A percentile compares a stretch with the other conserved stretches of the same genome.
phyloP scores from a whole-genome alignment of 768 basidiomycete genomes.

The Russula earlei region DNA sequence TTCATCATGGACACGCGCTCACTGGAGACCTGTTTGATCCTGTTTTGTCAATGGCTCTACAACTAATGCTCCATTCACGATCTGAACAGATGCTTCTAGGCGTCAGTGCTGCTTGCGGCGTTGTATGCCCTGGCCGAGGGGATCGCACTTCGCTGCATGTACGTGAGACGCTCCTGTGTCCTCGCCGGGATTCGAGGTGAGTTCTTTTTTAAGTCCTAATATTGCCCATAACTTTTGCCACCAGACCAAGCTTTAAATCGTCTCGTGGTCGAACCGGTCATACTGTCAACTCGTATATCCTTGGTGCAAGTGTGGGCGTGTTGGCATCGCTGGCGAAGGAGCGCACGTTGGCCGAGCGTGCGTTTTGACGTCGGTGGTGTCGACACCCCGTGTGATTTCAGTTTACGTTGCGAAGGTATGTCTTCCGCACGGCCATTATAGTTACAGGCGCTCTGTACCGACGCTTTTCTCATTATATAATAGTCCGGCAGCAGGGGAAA shows the following conservation, averaged over 20 bases:
- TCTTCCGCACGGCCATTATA: neutral
- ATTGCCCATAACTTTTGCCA: too few species aligned
- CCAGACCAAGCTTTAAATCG: too few species aligned
- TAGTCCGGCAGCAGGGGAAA: neutral
- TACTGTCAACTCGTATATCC: too few species aligned
- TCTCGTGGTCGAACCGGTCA: too few species aligned
- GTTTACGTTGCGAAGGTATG: neutral
- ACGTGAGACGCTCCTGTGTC: neutral
- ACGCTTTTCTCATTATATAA: too few species aligned
- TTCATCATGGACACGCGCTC: neutral
- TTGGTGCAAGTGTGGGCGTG: neutral
- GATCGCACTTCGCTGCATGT: neutral
- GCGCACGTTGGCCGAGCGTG: slow-evolving; percentile 7
- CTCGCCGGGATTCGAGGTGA: neutral
- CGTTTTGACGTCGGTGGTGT: neutral
- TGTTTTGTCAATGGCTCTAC: neutral
- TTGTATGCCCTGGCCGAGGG: neutral
- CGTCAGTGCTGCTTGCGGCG: neutral
- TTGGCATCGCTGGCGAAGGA: neutral
- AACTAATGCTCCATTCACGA: neutral
- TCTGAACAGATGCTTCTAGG: neutral
- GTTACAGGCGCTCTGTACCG: too few species aligned
- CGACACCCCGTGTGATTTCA: neutral
- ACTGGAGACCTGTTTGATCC: neutral
- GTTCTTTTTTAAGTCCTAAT: neutral